Base-by-base conservation (phyloP, 1,284 basidiomycete species). In the Austroboletus olivaceoglutinosus region DNA sequence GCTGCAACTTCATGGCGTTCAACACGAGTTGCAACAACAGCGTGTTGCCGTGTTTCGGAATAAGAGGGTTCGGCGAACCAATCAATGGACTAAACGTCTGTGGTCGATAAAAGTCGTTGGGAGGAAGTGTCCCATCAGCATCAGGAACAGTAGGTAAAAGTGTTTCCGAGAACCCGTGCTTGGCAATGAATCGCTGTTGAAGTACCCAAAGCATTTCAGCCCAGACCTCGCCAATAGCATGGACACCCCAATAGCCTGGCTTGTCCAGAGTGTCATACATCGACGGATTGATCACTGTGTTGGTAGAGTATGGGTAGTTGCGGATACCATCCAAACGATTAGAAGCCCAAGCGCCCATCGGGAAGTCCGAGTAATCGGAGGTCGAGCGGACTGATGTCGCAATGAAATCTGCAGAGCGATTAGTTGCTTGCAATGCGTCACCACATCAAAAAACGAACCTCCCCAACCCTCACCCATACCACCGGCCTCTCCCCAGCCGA, bases 401-500 rank as follows among this genome's bases (percentile, higher is more conserved):
- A 46, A 94, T 73, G 73, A 87, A 91, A 66, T 95, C 90, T 77
- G 61, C 25, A 36, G 47, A 25, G 3, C 7, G 10, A 22, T 56
- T 27, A 54, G 44, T 45, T 41, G 8, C 42, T 23, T 49, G 11
- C 51, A 43, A 18, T 48, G 19, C 19, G 15, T 31, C 1, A 16
- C 31, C 4, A 5, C 9, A 16, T 4, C 5, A 33, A 12, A 4
- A 41, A 50, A 71, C 71, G 52, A 60, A 79, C 82, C 83, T 60
- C 91, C 91, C 91, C 91, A 93, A 16, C 91, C 94, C 73, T 95
- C 92, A 61, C 93, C 95, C 93, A 98, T 97, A 40, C 95, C 96
- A 38, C 95, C 95, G 18, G 87, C 82, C 74, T 98, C 94, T 47
- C 94, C 94, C 87, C 91, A 98, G 15, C 93, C 93, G 54, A 97